Base-by-base conservation (phyloP, 805 yeast species). In the Kodamaea nitidulidarum region DNA sequence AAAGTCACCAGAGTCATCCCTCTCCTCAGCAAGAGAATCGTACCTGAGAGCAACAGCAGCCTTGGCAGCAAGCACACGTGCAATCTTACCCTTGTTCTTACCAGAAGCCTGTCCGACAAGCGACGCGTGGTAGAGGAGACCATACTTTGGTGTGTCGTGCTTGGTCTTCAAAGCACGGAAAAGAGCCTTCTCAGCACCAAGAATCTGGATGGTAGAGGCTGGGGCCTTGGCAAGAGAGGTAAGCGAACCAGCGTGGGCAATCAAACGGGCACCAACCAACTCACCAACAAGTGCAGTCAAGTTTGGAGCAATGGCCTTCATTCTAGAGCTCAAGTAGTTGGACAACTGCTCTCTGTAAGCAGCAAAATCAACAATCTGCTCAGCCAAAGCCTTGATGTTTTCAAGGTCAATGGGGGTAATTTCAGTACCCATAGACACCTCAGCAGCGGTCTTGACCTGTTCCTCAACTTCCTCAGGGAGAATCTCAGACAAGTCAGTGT, bases 231-330 rank as follows among this genome's bases (percentile, higher is more conserved):
- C 95, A 55, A 93, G 76, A 43, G 95, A 87, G 55, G 90, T 82
- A 55, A 93, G 73, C 51, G 96, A 86, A 58, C 98, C 98, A 39
- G 98, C 82, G 65, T 93, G 98, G 31, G 98, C 93, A 63, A 93
- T 93, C 61, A 93, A 78, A 71, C 98, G 81, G 45, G 98, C 98
- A 68, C 98, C 98, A 36, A 93, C 95, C 52, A 93, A 80, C 73
- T 93, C 98, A 60, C 98, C 98, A 47, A 93, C 95, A 54, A 93
- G 77, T 35, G 93, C 83, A 36, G 97, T 88, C 61, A 91, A 76
- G 67, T 93, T 93, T 62, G 98, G 98, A 47, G 98, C 98, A 71
- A 93, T 91, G 37, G 98, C 97, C 70, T 87, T 88, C 98, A 93
- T 93, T 73, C 98, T 85, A 44, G 95, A 77, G 30, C 86, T 76